Percentiles rank a stretch among this genome's conserved stretches.
Evolutionary conservation across 1,284 basidiomycete genomes (phyloP).

Genomic region (Rhodotorula sp.): DNA sequence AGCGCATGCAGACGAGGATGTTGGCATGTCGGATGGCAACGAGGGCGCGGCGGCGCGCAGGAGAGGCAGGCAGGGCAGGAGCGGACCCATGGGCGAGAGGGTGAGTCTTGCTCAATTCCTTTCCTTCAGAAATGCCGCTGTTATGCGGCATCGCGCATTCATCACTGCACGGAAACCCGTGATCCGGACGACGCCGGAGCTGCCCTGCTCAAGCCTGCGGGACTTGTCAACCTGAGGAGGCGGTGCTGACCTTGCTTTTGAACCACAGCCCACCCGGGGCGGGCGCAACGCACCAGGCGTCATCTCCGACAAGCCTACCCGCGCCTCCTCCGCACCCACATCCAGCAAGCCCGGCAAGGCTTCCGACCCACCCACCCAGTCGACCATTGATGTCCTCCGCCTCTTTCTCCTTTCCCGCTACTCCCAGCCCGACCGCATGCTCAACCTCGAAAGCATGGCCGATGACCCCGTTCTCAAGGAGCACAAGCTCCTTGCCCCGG

Average conservation of each 20-base stretch:
- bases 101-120: conserved; percentile 17
- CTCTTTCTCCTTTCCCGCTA: conserved; percentile 42
- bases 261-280: background rate
- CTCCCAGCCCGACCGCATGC: conserved; percentile 26
- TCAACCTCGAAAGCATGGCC: conserved; percentile 58
- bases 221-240: background rate
- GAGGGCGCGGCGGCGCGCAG: conserved; percentile 12
- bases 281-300: conserved; percentile 26
- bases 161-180: no score
- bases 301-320: conserved; percentile 25
- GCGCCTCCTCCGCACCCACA: conserved; percentile 6
- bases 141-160: no score
- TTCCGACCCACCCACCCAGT: conserved; percentile 14
- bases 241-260: background rate
- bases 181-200: no score
- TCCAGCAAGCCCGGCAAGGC: conserved; percentile 5
- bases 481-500: conserved; percentile 66
- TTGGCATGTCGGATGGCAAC: conserved; percentile 35
- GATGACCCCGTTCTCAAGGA: conserved; percentile 72
- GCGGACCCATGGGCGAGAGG: conserved; percentile 40
- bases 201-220: no score
- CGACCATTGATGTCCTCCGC: conserved; percentile 36
- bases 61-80: conserved; percentile 20
- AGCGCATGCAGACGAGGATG: conserved; percentile 31
- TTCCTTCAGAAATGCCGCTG: no score